A percentile compares a stretch with the other conserved stretches of the same genome.
Evolutionary conservation across 306 rosid genomes (phyloP).

Genomic region (Prunus mume): DNA sequence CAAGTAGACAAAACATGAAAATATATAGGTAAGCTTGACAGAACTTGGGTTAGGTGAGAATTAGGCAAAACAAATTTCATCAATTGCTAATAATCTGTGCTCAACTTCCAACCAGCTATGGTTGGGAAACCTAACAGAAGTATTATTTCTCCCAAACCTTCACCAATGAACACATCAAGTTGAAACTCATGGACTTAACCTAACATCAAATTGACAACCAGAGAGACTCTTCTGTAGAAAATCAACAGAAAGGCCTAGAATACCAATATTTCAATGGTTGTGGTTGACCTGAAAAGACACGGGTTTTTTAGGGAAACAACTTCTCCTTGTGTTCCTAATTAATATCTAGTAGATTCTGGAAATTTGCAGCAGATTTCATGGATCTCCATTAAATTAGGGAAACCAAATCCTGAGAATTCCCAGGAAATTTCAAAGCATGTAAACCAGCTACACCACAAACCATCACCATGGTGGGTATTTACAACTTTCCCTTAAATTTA

Average conservation of each 20-base stretch:
- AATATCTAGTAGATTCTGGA: background rate
- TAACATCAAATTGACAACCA: background rate
- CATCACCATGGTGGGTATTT: no score
- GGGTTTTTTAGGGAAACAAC: background rate
- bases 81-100: constrained; percentile 13
- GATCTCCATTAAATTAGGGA: background rate
- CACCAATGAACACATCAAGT: background rate
- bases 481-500: no score
- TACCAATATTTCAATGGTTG: background rate
- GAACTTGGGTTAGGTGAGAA: constrained; percentile 21
- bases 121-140: constrained; percentile 11
- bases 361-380: background rate
- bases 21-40: background rate
- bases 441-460: no score
- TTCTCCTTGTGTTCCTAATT: background rate
- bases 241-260: background rate
- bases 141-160: background rate
- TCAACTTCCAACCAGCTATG: constrained; percentile 9
- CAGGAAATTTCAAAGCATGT: background rate
- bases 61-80: constrained; percentile 7
- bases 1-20: background rate
- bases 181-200: background rate
- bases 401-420: background rate
- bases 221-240: background rate
- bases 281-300: background rate